Evolutionary conservation across 208 protist species (phyloP), one percentile per base, ranked within the genome.

Genomic region (Trypanosoma theileri): DNA sequence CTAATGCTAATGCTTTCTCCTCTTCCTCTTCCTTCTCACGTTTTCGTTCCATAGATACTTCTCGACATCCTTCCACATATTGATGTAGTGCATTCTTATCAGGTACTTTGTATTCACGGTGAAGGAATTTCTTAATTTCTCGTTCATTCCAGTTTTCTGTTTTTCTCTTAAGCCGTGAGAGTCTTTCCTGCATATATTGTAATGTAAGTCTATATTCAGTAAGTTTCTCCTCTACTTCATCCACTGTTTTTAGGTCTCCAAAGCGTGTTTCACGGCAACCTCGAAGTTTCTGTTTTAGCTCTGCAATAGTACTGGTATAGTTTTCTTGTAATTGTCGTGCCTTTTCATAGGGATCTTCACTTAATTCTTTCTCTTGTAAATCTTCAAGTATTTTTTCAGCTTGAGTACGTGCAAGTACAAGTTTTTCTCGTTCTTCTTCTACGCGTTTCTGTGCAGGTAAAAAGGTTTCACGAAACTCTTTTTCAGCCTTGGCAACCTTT

Each of bases 401-500:
- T 51, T 66, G 62, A 46, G 8, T 2, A n/a, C 60, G n/a, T 28
- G 50, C 14, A 16, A 51, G 50, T 13, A 50, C n/a, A 56, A 46
- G 46, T 24, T 9, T 35, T 2, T 50, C 63, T 22, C 50, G 16
- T 42, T 51, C 63, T 12, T 59, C 31, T 17, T 51, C 10, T 14
- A 48, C 63, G 1, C 51, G 21, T 22, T 41, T 69, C 1, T 17
- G 42, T 31, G 50, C 16, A 56, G 17, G 24, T 17, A 21, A 6
- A 1, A 69, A 22, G 6, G 17, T n/a, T 12, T 12, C 4, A 9
- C 19, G 21, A 41, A 42, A 40, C 61, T 69, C 48, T 44, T 61
- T 61, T 40, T 69, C 63, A n/a, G 48, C 63, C 51, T 55, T 48
- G 3, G 50, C 8, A 41, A 69, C 63, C 35, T 69, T 69, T 56